phyloP scores from a whole-genome alignment of 2,329 filamentous ascomycete species.

The Raffaelea ambrosiae region DNA sequence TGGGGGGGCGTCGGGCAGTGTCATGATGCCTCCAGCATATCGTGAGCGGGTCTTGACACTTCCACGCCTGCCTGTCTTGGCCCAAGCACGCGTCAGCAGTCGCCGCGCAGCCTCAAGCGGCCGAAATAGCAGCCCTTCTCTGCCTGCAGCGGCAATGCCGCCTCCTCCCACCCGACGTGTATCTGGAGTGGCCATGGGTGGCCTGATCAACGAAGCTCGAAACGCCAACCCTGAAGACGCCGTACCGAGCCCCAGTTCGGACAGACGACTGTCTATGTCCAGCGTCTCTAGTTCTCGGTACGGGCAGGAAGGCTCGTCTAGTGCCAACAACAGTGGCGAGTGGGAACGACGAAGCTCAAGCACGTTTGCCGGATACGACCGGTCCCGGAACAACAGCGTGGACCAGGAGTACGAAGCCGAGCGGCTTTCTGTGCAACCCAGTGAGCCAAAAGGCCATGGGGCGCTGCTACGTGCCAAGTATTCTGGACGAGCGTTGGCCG shows the following conservation, averaged over 20 bases:
- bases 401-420: conserved; percentile 14
- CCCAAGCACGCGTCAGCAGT: conserved; percentile 53
- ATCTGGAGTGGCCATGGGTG: conserved; percentile 36
- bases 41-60: conserved; percentile 56
- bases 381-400: conserved; percentile 3
- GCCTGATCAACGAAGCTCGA: conserved; percentile 40
- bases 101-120: conserved; percentile 17
- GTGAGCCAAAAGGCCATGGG: conserved; percentile 33
- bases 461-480: conserved; percentile 47
- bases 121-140: conserved; percentile 28
- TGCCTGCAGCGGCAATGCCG: conserved; percentile 28
- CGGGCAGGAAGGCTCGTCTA: background rate
- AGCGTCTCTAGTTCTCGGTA: background rate
- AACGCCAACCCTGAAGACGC: conserved; percentile 30
- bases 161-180: conserved; percentile 36
- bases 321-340: background rate
- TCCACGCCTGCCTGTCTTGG: conserved; percentile 61
- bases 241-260: conserved; percentile 1
- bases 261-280: background rate
- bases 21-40: conserved; percentile 38
- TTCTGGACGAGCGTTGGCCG: conserved; percentile 64
- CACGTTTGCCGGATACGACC: background rate
- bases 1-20: conserved; percentile 29
- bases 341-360: background rate
- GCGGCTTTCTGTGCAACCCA: conserved; percentile 27